Evolutionary conservation across 1,284 basidiomycete genomes (phyloP), one percentile per base, ranked within the genome.

Genomic region (Irpex sp.): DNA sequence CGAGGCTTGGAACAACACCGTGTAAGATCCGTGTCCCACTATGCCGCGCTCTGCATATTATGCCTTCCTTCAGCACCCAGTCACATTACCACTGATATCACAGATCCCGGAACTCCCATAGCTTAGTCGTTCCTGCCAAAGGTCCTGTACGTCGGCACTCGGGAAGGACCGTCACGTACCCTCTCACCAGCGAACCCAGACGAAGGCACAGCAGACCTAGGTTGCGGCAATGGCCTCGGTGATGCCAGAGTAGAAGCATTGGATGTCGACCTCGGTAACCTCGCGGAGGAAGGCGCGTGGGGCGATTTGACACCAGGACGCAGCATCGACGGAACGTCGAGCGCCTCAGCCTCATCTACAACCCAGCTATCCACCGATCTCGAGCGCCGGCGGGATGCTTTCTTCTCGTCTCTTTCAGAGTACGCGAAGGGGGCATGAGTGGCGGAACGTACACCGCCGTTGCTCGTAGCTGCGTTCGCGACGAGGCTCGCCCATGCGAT

Each of bases 351-450:
- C 17, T 51, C 61, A 26, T 56, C 36, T 40, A 58, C 44, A 13
- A 15, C 31, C 31, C 17, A 31, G 44, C 57, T 58, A 64, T 70
- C 71, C 57, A 72, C 65, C 9, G 69, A 70, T 52, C 64, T 64
- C 44, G 71, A 70, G 44, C 65, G 68, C 56, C 69, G 66, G 19
- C 67, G 65, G 59, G 65, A 65, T n/a, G 64, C 60, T 64, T 67
- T 68, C 58, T 60, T 54, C 52, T 65, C 63, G 59, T 64, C 65
- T 19, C 61, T 60, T 40, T 48, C 56, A 4, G 48, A 44, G 47
- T 31, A 19, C 1, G 68, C 62, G 8, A 51, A 51, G 49, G 49
- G 15, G 6, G 17, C 8, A 19, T n/a, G 7, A 3, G 11, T 17
- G 4, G 49, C 49, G 17, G 49, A 51, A 4, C 62, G 64, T 11